A percentile compares a stretch with the other conserved stretches of the same genome.
phyloP scores from a whole-genome alignment of 2,329 filamentous ascomycete genomes.

The Fusarium tjaetaba region DNA sequence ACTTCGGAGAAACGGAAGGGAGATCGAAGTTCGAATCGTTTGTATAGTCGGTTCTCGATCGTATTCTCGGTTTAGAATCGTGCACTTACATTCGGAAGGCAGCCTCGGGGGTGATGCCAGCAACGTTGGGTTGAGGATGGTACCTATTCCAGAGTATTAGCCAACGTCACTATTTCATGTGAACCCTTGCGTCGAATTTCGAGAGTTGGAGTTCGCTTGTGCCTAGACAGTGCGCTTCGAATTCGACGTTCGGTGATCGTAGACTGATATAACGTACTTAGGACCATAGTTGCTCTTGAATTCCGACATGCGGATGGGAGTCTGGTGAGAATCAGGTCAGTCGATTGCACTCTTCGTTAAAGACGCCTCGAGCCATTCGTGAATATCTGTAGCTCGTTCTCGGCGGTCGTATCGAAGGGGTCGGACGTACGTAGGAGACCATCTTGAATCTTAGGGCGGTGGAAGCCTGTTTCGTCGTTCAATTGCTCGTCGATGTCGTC shows the following conservation, averaged over 20 bases:
- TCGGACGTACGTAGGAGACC: slow-evolving; percentile 52
- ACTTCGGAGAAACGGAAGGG: slow-evolving; percentile 39
- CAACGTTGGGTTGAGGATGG: slow-evolving; percentile 65
- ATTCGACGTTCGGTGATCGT: neutral
- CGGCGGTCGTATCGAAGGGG: neutral
- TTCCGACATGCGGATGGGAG: slow-evolving; percentile 56
- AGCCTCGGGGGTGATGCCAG: slow-evolving; percentile 62
- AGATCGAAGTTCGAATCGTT: slow-evolving; percentile 16
- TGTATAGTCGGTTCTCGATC: slow-evolving; percentile 1
- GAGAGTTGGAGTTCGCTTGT: slow-evolving; percentile 3
- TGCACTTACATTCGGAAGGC: slow-evolving; percentile 62
- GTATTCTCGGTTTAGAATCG: neutral
- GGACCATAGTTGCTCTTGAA: slow-evolving; percentile 74
- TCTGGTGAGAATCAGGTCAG: slow-evolving; percentile 53
- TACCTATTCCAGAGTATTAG: slow-evolving; percentile 60
- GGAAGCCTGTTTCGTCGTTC: slow-evolving; percentile 46
- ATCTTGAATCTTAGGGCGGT: slow-evolving; percentile 51
- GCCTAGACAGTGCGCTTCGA: neutral
- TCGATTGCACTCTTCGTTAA: slow-evolving; percentile 2
- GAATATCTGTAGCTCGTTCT: neutral
- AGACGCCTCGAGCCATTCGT: slow-evolving; percentile 19
- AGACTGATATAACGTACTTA: slow-evolving; percentile 60
- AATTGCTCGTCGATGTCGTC: slow-evolving; percentile 51
- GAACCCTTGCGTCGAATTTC: neutral
- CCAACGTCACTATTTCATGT: neutral